Evolutionary conservation across 306 rosid species (phyloP).

Genomic region (Luffa aegyptiaca): DNA sequence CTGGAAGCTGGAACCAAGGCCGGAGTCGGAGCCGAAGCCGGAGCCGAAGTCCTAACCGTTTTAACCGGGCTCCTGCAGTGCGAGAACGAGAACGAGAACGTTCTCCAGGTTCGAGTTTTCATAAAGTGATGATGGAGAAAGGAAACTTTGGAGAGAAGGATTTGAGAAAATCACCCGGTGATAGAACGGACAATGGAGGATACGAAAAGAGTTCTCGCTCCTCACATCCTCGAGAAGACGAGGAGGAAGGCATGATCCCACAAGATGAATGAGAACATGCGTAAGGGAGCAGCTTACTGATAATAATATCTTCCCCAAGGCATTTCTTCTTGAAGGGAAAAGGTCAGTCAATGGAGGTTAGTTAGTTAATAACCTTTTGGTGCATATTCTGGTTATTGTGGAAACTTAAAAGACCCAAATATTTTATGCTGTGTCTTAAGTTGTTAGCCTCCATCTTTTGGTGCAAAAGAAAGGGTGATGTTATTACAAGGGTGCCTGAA

Average conservation of each 20-base stretch:
- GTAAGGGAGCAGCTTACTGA: neutral
- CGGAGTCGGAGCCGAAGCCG: conserved; percentile 74
- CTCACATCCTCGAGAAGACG: conserved; percentile 44
- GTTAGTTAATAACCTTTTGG: neutral
- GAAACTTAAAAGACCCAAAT: neutral
- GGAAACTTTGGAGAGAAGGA: conserved; percentile 15
- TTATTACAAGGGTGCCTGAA: neutral
- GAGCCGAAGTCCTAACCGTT: conserved; percentile 47
- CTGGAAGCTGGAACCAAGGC: conserved; percentile 25
- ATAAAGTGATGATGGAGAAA: conserved; percentile 53
- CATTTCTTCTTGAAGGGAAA: neutral
- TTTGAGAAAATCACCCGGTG: conserved; percentile 17
- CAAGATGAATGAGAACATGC: conserved; percentile 21
- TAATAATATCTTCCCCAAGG: neutral
- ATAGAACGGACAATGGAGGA: conserved; percentile 8
- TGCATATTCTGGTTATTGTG: neutral
- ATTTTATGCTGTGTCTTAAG: neutral
- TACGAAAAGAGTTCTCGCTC: conserved; percentile 20
- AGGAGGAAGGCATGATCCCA: conserved; percentile 64
- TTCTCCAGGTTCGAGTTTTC: conserved; percentile 44
- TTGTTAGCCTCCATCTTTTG: neutral
- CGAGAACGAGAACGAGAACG: conserved; percentile 24
- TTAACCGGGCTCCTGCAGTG: conserved; percentile 22
- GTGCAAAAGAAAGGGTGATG: neutral
- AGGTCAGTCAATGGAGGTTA: neutral